phyloP scores from a whole-genome alignment of 2,329 filamentous ascomycete species.

The Neocatenulostroma microsporum region DNA sequence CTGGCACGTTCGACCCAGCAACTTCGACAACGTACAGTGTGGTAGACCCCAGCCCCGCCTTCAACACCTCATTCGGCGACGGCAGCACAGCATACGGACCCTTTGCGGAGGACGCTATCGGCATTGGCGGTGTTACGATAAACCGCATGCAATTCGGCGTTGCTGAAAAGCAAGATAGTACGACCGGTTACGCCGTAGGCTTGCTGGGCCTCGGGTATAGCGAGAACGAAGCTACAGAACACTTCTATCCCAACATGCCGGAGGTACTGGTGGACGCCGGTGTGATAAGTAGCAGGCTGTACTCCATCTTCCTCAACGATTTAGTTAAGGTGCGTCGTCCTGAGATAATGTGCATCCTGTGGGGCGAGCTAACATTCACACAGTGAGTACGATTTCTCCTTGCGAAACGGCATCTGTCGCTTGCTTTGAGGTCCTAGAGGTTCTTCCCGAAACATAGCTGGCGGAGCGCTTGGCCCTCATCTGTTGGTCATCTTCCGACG shows the following conservation, averaged over 20 bases:
- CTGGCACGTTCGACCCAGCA: slow-evolving; percentile 23
- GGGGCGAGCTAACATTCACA: too few species aligned
- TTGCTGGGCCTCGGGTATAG: slow-evolving; percentile 28
- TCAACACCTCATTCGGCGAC: slow-evolving; percentile 25
- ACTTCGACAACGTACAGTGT: slow-evolving; percentile 22
- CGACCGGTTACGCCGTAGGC: slow-evolving; percentile 23
- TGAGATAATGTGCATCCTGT: too few species aligned
- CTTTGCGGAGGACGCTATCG: slow-evolving; percentile 21
- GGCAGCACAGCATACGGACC: slow-evolving; percentile 21
- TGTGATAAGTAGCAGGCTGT: slow-evolving; percentile 24
- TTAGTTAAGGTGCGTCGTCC: slow-evolving; percentile 12
- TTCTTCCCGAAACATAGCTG: too few species aligned
- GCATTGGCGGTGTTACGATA: slow-evolving; percentile 23
- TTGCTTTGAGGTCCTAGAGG: too few species aligned
- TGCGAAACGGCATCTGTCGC: too few species aligned
- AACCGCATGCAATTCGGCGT: slow-evolving; percentile 25
- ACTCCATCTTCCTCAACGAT: slow-evolving; percentile 27
- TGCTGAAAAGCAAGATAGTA: slow-evolving; percentile 19
- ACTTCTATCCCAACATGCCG: slow-evolving; percentile 26
- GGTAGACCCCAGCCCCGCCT: slow-evolving; percentile 16
- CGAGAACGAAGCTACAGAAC: slow-evolving; percentile 19
- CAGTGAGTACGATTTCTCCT: too few species aligned
- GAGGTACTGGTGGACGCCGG: slow-evolving; percentile 24
- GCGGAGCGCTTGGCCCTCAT: too few species aligned
- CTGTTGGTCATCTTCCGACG: too few species aligned